Base-by-base conservation (phyloP, 176 grass and related monocot genomes). In the Carex myosuroides region DNA sequence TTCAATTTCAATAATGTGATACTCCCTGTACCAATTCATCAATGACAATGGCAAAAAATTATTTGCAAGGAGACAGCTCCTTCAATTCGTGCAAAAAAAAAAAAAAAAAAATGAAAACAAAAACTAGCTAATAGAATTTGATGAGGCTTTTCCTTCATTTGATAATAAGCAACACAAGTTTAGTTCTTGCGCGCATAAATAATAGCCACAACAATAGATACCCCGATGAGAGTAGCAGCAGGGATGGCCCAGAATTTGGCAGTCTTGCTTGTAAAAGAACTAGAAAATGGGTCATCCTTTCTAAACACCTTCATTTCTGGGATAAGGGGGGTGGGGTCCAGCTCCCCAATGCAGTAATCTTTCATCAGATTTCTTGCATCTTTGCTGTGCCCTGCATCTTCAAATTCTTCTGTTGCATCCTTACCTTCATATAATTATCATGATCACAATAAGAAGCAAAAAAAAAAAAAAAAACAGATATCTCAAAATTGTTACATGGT, bases 391-490 rank as follows among this genome's bases (percentile, higher is more conserved):
- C 93, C 91, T 0, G 85, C 91, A 65, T 99, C 96, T 2, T 95
- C 89, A 81, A 99, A 99, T 70, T 95, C 93, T 66, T 91, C 93
- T n/a, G 85, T 99, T 29, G 88, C 86, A 71, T 99, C 91, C 89
- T 88, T 93, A 42, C 96, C 93, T 99, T 95, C 13, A 91, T 83
- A 90, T 22, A 16, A 52, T 73, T 80, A 79, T 22, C 74, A 83
- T n/a, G 22, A 16, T 56, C 13, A 76, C 5, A 54, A 62, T 87
- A 5, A 60, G 57, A 61, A 82, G 13, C 3, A 46, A 37, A 53
- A 75, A 21, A 16, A 3, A 16, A 3, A 6, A 75, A 76, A 16
- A 0, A 22, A 39, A 56, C 56, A 16, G 39, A 70, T 44, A 56
- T 35, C 13, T 59, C 14, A 77, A 76, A 55, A 55, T 30, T 77